Conservation (phyloP, 306 rosid species). For the Sicyos edulis region DNA sequence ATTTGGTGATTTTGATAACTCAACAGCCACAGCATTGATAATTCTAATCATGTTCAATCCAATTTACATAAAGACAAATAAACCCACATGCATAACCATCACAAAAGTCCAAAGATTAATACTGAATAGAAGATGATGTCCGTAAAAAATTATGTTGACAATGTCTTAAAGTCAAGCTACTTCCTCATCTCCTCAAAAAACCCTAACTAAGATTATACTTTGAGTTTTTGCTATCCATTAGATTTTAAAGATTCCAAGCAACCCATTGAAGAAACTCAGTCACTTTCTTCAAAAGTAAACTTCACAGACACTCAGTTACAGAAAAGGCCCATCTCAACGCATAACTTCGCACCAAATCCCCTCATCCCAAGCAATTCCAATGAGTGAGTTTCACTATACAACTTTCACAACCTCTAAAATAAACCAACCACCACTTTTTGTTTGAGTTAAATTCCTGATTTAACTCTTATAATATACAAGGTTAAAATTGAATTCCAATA, state of each 20-base stretch:
- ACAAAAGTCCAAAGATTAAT: slow-evolving; percentile 13
- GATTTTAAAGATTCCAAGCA: slow-evolving; percentile 4
- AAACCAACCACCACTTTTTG: background rate
- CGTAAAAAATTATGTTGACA: slow-evolving; percentile 7
- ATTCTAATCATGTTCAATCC: slow-evolving; percentile 12
- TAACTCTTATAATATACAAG: background rate
- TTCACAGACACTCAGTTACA: slow-evolving; percentile 10
- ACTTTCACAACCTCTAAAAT: background rate
- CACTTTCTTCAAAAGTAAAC: slow-evolving; percentile 25
- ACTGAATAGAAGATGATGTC: background rate
- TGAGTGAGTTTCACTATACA: slow-evolving; percentile 22
- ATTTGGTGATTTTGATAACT: slow-evolving; percentile 18
- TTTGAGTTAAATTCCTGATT: no score
- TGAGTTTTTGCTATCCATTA: background rate
- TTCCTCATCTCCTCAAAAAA: background rate
- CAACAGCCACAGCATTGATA: slow-evolving; percentile 13
- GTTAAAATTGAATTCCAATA: no score
- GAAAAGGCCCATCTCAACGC: slow-evolving; percentile 5
- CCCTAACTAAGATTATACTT: background rate
- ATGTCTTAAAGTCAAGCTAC: background rate
- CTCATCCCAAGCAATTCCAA: slow-evolving; percentile 26
- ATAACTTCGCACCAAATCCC: slow-evolving; percentile 23
- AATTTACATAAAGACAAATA: slow-evolving; percentile 12
- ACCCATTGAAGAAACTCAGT: slow-evolving; percentile 14
- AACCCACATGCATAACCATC: background rate